Base-by-base conservation (phyloP, 805 yeast species). In the Candida oleophila region DNA sequence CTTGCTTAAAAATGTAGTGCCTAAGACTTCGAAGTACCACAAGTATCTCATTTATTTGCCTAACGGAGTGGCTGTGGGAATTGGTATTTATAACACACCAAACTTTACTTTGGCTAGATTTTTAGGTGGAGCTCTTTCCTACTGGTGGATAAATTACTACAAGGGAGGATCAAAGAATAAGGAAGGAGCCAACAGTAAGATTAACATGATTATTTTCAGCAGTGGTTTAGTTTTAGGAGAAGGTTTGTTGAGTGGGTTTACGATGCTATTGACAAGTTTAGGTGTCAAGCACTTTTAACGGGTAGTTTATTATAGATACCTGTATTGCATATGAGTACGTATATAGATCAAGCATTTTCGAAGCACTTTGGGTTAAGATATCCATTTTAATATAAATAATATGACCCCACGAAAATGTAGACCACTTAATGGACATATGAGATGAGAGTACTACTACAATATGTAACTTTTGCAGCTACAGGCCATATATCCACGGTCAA, bases 21-120 rank as follows among this genome's bases (percentile, higher is more conserved):
- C 82, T 14, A 73, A 76, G 42, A 54, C 65, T 8, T 64, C 68
- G 38, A 62, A 57, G 38, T 64, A 61, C 46, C 69, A 73, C 43
- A 66, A 65, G 41, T 73, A 72, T 46, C 55, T 81, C 47, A 67
- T 74, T 2, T 88, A 77, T 68, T 67, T 92, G 22, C 99, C 99
- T 1, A 84, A 89, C 19, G 99, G 99, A 11, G 95, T 94, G 22
- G 97, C 99, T 2, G 97, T 91, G 15, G 99, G 99, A 1, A 87
- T 92, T 43, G 98, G 99, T 15, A 89, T 92, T 50, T 94, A 92
- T 65, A 94, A 94, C 62, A 77, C 91, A 0, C 98, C 99, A 2
- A 84, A 89, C 41, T 94, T 92, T 67, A 94, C 98, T 0, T 71
- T 92, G 40, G 98, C 98, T 1, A 74, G 99, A 55, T 92, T 94